phyloP scores from a whole-genome alignment of 2,329 filamentous ascomycete genomes.

The Phialocephala subalpina region DNA sequence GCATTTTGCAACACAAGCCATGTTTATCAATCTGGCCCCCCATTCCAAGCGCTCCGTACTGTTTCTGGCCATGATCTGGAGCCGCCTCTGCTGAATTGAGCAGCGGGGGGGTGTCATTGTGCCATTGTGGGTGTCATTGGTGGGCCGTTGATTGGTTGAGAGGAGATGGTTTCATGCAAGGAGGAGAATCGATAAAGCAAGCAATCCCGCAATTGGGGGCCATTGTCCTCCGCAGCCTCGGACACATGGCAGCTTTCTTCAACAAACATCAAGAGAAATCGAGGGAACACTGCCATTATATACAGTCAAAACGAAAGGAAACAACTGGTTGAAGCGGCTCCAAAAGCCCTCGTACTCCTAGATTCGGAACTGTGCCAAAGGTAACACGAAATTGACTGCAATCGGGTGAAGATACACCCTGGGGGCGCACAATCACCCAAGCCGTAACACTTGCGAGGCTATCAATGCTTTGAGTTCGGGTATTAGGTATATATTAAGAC shows the following conservation, averaged over 20 bases:
- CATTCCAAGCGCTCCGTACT: neutral
- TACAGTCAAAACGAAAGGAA: too few relatives aligned
- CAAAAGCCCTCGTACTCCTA: too few relatives aligned
- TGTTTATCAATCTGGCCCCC: neutral
- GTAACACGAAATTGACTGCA: too few relatives aligned
- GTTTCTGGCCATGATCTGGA: neutral
- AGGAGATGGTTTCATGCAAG: neutral
- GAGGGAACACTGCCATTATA: too few relatives aligned
- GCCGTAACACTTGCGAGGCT: neutral
- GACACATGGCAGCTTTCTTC: too few relatives aligned
- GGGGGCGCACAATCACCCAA: too few relatives aligned
- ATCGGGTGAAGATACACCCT: too few relatives aligned
- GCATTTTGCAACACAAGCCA: slow-evolving; percentile 1
- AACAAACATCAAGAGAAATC: too few relatives aligned
- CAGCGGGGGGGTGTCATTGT: too few relatives aligned
- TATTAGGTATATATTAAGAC: neutral
- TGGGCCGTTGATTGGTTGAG: neutral
- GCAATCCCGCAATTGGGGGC: neutral
- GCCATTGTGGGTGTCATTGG: neutral
- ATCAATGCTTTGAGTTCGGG: neutral
- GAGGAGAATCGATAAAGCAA: neutral
- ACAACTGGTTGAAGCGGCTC: too few relatives aligned
- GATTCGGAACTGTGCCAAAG: too few relatives aligned
- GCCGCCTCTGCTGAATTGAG: slow-evolving; percentile 1
- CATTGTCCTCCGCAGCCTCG: neutral